Percentiles rank a stretch among this genome's conserved stretches.
Evolutionary conservation across 257 asterid species (phyloP).

Genomic region (Solanum neorickii): DNA sequence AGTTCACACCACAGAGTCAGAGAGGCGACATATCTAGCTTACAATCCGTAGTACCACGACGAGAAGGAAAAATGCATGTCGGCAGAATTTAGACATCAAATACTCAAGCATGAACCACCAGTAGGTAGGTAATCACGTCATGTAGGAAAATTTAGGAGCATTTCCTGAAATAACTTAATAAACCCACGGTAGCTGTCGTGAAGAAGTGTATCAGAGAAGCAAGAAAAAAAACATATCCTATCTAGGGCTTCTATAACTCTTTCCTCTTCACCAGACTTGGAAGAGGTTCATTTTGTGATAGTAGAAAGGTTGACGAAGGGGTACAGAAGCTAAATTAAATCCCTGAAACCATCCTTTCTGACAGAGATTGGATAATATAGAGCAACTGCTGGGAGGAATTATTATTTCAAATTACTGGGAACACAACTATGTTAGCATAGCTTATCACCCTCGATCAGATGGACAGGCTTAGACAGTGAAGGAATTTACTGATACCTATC

Average conservation of each 20-base stretch:
- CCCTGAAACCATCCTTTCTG: background rate
- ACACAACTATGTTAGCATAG: background rate
- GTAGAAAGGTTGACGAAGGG: background rate
- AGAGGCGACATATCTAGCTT: background rate
- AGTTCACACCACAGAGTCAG: background rate
- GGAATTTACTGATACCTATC: background rate
- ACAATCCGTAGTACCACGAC: background rate
- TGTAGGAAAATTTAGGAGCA: background rate
- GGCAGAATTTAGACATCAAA: background rate
- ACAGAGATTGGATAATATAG: background rate
- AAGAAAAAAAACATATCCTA: background rate
- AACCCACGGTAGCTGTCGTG: background rate
- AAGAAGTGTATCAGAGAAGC: background rate
- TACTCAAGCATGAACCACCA: background rate
- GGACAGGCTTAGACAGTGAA: background rate
- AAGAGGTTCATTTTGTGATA: background rate
- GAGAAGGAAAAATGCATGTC: background rate
- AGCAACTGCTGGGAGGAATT: background rate
- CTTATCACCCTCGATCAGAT: background rate
- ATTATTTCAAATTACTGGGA: background rate
- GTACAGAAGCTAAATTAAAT: background rate
- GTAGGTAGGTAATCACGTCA: background rate
- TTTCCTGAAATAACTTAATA: background rate
- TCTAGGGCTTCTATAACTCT: background rate
- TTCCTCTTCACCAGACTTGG: background rate